Base-by-base conservation (phyloP, 1,139 yeast species). In the Yarrowia galli region DNA sequence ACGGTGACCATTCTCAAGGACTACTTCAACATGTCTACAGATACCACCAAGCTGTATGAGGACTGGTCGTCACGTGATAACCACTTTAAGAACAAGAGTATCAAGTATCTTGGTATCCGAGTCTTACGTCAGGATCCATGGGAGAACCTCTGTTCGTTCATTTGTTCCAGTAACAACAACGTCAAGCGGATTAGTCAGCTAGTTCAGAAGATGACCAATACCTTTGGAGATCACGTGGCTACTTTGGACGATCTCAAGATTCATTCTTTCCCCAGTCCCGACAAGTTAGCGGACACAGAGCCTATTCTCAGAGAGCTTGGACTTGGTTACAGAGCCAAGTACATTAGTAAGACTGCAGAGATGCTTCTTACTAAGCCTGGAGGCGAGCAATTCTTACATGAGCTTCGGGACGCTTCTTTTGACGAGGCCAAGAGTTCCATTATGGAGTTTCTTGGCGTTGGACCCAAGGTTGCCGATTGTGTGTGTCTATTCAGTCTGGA, bases 381-480 rank as follows among this genome's bases (percentile, higher is more conserved):
- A 12, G 76, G 78, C 0, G 69, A 76, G 35, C 67, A 71, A 5
- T 70, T 72, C 51, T 72, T 78, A 16, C 68, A 71, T 9, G 77
- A 73, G 23, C 77, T 88, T 65, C 78, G 93, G 42, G 69, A 73
- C 0, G 72, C 75, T 40, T 77, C 84, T 4, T 87, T 88, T 72
- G 83, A 83, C 65, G 84, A 83, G 10, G 88, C 91, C 1, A 90
- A 89, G 71, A 84, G 85, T 20, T 87, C 85, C 69, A 79, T 96
- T 58, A 79, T 89, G 70, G 83, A 85, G 71, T 88, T 90, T 71
- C 83, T 85, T 3, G 99, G 99, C 0, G 98, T 96, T 0, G 99
- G 99, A 0, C 98, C 99, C 0, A 95, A 95, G 78, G 99, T 95
- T 0, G 98, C 99, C 0, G 99, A 96, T 74, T 95, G 99, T 76